These are phyloP conservation scores for Coprinellus micaceus DNA, from an alignment of 768 basidiomycete species.

Conservation along the genomic window DNA sequence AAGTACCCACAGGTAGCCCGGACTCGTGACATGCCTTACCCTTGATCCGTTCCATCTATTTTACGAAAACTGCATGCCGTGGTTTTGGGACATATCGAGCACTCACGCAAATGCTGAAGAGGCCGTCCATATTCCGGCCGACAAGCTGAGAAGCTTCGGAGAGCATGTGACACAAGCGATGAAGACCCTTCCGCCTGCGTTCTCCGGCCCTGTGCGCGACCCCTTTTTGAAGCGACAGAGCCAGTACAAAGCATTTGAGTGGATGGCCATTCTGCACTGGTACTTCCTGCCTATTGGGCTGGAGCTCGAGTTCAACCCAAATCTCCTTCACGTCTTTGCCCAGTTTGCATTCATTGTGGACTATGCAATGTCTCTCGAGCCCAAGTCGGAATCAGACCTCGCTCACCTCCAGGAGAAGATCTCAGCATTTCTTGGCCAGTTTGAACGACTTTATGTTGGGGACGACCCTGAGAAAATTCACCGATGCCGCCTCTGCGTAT, in stretches of 20 bases:
- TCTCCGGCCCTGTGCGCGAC: constrained; percentile 28
- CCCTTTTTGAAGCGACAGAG: constrained; percentile 30
- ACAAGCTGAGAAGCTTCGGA: constrained; percentile 20
- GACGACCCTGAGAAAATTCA: constrained; percentile 22
- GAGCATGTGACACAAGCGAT: constrained; percentile 18
- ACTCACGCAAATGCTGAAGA: constrained; percentile 13
- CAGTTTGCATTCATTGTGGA: constrained; percentile 23
- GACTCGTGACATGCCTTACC: no score
- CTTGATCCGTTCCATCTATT: constrained; percentile 35
- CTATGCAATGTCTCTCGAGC: constrained; percentile 25
- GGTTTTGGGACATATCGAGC: constrained; percentile 30
- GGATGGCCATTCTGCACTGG: constrained; percentile 35
- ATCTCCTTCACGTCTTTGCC: constrained; percentile 25
- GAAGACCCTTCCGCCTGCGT: constrained; percentile 27
- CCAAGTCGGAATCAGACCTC: constrained; percentile 17
- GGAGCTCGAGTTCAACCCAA: constrained; percentile 22
- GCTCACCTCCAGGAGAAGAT: constrained; percentile 18
- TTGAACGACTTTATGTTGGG: constrained; percentile 26
- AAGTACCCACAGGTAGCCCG: no score
- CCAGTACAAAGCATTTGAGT: constrained; percentile 34
- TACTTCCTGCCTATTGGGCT: constrained; percentile 31
- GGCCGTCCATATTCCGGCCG: constrained; percentile 15
- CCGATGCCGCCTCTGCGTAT: constrained; percentile 25
- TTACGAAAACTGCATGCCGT: constrained; percentile 29
- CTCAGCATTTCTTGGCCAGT: constrained; percentile 21